Percentiles rank a stretch among this genome's conserved stretches.
phyloP scores from a whole-genome alignment of 805 yeast species.

The Wickerhamiella qilinensis region DNA sequence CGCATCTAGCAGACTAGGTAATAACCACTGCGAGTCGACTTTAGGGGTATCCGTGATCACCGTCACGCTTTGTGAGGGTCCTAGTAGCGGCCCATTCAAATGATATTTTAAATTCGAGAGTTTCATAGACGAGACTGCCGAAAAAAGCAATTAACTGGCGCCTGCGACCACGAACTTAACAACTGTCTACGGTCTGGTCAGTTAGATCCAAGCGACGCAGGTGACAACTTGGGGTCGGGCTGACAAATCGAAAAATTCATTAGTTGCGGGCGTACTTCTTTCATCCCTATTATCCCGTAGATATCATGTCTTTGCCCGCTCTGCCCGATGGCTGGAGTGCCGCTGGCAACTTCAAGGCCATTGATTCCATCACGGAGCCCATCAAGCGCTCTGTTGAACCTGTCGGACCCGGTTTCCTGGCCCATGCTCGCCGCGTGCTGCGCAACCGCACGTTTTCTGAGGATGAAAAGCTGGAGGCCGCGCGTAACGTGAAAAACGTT shows the following conservation, averaged over 20 bases:
- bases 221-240: no score
- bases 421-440: conserved; percentile 89
- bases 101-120: neutral
- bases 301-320: conserved; percentile 11
- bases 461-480: conserved; percentile 86
- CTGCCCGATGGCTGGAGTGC: conserved; percentile 16
- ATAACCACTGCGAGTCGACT: conserved; percentile 14
- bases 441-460: conserved; percentile 99
- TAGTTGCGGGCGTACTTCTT: no score
- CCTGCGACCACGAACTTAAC: no score
- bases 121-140: no score
- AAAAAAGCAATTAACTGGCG: no score
- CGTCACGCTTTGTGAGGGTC: conserved; percentile 9
- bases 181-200: no score
- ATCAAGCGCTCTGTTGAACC: conserved; percentile 68
- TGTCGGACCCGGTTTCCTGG: conserved; percentile 87
- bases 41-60: conserved; percentile 17
- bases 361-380: conserved; percentile 18
- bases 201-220: no score
- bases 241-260: no score
- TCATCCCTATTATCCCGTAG: no score
- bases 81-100: neutral
- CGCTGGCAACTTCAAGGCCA: conserved; percentile 16
- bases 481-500: conserved; percentile 56
- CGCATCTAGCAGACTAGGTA: conserved; percentile 1